Evolutionary conservation across 257 asterid species (phyloP), one percentile per base, ranked within the genome.

Genomic region (Solanum pinnatisectum): DNA sequence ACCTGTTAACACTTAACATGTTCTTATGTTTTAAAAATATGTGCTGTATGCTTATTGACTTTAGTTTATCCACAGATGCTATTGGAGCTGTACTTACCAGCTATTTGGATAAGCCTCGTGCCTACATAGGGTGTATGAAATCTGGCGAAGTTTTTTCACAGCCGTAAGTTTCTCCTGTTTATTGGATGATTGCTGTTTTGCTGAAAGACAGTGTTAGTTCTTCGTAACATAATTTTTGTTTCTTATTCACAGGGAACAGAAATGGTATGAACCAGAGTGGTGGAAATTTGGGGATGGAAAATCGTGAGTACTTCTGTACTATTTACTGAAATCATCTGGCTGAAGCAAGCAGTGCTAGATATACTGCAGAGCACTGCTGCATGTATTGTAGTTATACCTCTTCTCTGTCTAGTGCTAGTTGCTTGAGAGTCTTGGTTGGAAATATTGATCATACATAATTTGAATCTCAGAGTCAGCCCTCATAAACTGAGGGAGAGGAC

Each of bases 241-340:
- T 39, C 49, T 82, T 77, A 84, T 90, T 46, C 86, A 78, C 94
- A 96, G 99, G 94, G 90, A 89, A 86, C 91, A 93, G 65, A 96
- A 92, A 93, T 96, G 99, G 99, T 94, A 94, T 82, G 99, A 96
- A 90, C 98, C 98, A 12, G 99, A 96, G 84, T 96, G 98, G 98
- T 96, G 99, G 99, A 96, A 96, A 91, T 96, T 96, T 87, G 98
- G 99, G 76, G 99, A 96, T 89, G 95, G 98, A 68, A 96, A 96
- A 91, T 92, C 96, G 99, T 94, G 93, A 94, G 99, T 93, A 59
- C 76, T 84, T 72, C 18, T 83, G 65, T 35, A 52, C 63, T 86
- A 44, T 77, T 77, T 27, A 81, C 27, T 89, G 76, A 49, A 84
- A 40, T 35, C 87, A 23, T 82, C 76, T 87, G 52, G 77, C 65